Conservation (phyloP, 2,329 filamentous ascomycete species). For the Botrytis tulipae region DNA sequence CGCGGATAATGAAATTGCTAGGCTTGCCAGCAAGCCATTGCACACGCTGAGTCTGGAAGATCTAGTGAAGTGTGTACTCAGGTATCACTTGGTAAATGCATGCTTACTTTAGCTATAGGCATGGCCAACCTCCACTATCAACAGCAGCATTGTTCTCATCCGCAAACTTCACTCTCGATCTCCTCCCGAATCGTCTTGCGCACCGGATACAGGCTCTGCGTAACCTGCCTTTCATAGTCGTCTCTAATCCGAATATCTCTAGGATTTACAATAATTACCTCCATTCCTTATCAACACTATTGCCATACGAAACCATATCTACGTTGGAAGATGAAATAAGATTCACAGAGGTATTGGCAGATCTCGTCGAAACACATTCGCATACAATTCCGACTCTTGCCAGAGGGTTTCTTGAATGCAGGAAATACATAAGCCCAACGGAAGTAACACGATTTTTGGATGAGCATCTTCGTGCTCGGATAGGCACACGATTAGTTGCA, state of each 20-base stretch:
- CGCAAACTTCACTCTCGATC: constrained; percentile 91
- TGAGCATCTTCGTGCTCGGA: constrained; percentile 87
- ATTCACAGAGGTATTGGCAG: constrained; percentile 90
- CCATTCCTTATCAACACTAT: constrained; percentile 84
- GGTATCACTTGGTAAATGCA: no score
- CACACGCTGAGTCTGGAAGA: constrained; percentile 84
- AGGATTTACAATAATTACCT: constrained; percentile 96
- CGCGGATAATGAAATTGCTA: constrained; percentile 73
- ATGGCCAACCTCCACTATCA: constrained; percentile 81
- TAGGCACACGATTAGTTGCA: constrained; percentile 89
- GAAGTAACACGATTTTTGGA: constrained; percentile 93
- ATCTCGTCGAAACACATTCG: constrained; percentile 90
- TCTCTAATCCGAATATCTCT: constrained; percentile 93
- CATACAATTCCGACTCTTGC: constrained; percentile 94
- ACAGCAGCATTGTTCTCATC: constrained; percentile 78
- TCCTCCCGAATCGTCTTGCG: constrained; percentile 87
- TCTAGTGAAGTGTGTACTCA: constrained; percentile 43
- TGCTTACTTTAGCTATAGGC: constrained; percentile 30
- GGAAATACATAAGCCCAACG: constrained; percentile 77
- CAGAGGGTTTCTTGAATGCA: constrained; percentile 87
- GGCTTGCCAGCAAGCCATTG: constrained; percentile 73
- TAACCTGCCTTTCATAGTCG: constrained; percentile 95
- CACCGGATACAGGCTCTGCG: constrained; percentile 90
- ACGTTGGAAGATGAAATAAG: constrained; percentile 82
- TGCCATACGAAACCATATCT: constrained; percentile 73